Evolutionary conservation across 2,329 filamentous ascomycete genomes (phyloP).

Genomic region (Coniella vitis): DNA sequence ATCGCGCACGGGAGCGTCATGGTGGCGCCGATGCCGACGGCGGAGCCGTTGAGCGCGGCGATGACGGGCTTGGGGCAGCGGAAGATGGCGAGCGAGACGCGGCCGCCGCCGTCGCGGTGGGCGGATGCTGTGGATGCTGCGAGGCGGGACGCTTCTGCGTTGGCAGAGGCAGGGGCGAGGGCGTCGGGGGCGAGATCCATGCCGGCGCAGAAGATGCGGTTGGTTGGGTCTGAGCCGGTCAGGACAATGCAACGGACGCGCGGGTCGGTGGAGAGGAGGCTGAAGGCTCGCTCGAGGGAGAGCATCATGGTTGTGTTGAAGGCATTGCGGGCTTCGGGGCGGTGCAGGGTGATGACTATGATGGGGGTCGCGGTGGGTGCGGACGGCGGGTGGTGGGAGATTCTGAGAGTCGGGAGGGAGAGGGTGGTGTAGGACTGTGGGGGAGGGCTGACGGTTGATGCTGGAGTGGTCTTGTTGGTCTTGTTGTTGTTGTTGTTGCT

Average conservation of each 20-base stretch:
- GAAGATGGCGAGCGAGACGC: constrained; percentile 47
- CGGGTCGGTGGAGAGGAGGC: constrained; percentile 43
- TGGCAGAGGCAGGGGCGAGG: constrained; percentile 22
- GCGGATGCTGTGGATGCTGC: constrained; percentile 20
- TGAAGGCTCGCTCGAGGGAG: constrained; percentile 51
- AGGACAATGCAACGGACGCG: constrained; percentile 50
- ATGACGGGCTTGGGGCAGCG: constrained; percentile 52
- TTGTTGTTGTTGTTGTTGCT: not conserved
- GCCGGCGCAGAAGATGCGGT: constrained; percentile 51
- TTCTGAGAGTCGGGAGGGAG: constrained; percentile 35
- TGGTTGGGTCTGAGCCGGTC: constrained; percentile 41
- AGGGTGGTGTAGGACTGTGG: constrained; percentile 33
- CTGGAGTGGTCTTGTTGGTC: not conserved
- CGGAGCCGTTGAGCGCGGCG: constrained; percentile 51
- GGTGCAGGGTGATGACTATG: constrained; percentile 57
- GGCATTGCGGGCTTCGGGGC: constrained; percentile 58
- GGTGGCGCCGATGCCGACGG: constrained; percentile 55
- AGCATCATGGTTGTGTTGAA: constrained; percentile 59
- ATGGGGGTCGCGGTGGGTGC: constrained; percentile 53
- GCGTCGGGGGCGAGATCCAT: constrained; percentile 41
- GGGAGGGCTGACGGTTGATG: constrained; percentile 21
- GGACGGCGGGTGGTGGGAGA: constrained; percentile 42
- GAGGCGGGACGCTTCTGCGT: not conserved
- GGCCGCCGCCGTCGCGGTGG: constrained; percentile 46
- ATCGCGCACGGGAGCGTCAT: constrained; percentile 52